Conservation (phyloP, 2,329 filamentous ascomycete genomes). For the Orbilia ellipsospora region DNA sequence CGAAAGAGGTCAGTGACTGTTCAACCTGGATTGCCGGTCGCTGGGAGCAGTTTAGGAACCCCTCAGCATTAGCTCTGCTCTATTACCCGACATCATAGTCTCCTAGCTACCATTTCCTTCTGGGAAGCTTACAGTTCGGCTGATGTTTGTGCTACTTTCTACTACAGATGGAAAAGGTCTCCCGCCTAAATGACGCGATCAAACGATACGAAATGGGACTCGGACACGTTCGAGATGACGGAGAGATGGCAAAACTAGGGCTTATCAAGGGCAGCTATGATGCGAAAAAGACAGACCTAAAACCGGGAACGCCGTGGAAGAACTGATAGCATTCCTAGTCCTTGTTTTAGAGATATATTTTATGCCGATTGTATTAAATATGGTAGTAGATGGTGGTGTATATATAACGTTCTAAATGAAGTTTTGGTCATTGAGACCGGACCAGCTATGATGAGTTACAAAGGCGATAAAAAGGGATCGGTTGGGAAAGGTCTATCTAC, state of each 20-base stretch:
- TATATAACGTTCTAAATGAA: not conserved
- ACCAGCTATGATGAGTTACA: no score
- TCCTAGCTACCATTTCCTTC: no score
- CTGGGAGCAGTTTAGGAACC: not conserved
- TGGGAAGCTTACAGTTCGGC: no score
- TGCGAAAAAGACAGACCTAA: constrained; percentile 25
- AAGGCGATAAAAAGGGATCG: no score
- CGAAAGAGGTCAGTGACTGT: constrained; percentile 83
- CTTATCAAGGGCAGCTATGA: constrained; percentile 48
- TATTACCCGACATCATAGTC: no score
- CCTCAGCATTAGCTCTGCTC: not conserved
- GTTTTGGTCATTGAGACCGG: no score
- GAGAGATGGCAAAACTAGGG: constrained; percentile 30
- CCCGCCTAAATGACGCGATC: constrained; percentile 42
- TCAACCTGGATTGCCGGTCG: no score
- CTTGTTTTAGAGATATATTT: no score
- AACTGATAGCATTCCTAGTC: constrained; percentile 12
- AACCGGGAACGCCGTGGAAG: constrained; percentile 32
- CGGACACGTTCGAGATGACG: constrained; percentile 34
- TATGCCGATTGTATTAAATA: no score
- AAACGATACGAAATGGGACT: constrained; percentile 45
- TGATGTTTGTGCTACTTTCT: not conserved
- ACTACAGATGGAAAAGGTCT: constrained; percentile 38
- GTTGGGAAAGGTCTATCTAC: not conserved
- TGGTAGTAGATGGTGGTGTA: not conserved